Percentiles rank a stretch among this genome's conserved stretches.
phyloP scores from a whole-genome alignment of 1,284 basidiomycete species.

The Ceratobasidium sp. region DNA sequence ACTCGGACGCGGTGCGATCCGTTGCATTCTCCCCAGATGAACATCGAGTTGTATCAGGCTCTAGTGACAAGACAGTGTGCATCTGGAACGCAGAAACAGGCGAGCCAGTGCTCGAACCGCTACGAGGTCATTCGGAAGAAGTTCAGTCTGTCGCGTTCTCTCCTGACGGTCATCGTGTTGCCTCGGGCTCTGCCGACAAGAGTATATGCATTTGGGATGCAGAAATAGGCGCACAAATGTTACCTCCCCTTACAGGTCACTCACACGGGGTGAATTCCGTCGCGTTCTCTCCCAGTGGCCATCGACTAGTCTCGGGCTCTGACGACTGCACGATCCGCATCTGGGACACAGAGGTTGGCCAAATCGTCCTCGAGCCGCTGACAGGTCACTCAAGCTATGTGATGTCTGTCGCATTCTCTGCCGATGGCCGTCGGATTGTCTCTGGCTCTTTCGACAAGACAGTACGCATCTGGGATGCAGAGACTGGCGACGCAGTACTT shows the following conservation, averaged over 20 bases:
- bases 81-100: neutral
- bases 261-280: slow-evolving; percentile 55
- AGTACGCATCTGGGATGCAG: slow-evolving; percentile 87
- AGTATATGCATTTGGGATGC: slow-evolving; percentile 37
- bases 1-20: too few species aligned
- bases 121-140: slow-evolving; percentile 8
- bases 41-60: too few species aligned
- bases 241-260: slow-evolving; percentile 18
- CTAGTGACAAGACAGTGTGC: too few species aligned
- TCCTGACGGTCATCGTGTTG: neutral
- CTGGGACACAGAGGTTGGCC: slow-evolving; percentile 25
- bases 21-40: too few species aligned
- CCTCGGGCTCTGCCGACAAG: slow-evolving; percentile 13
- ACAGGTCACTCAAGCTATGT: too few species aligned
- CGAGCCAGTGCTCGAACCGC: slow-evolving; percentile 2
- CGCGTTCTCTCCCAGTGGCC: slow-evolving; percentile 59
- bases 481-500: slow-evolving; percentile 55
- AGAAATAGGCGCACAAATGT: neutral
- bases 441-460: slow-evolving; percentile 90
- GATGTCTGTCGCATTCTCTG: too few species aligned
- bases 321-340: slow-evolving; percentile 26
- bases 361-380: neutral
- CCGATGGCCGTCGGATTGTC: slow-evolving; percentile 69
- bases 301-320: slow-evolving; percentile 30
- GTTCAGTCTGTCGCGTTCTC: slow-evolving; percentile 33